Evolutionary conservation across 2,329 filamentous ascomycete species (phyloP), one percentile per base, ranked within the genome.

Genomic region (Claviceps pusilla): DNA sequence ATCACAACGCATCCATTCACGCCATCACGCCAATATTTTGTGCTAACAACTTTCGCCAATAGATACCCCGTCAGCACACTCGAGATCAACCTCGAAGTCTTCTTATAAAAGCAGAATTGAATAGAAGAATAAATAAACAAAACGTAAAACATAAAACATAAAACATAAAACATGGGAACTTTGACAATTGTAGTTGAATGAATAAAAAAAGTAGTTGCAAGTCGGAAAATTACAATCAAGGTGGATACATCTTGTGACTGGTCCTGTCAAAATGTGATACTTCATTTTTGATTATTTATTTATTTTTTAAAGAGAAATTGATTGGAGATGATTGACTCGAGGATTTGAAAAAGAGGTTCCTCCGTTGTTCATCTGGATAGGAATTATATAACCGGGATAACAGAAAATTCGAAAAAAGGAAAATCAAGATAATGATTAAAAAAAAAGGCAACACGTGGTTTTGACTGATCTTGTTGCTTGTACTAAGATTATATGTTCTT

Each of bases 71-170:
- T 95, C 63, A 96, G 89, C 72, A 89, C 88, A 47, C 73, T 98
- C 61, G 93, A 98, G 75, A 79, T 98, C 67, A 95, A 97, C 71
- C 80, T 97, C 37, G 91, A 97, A 72, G 81, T 87, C 60, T 94
- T 98, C 78, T 76, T 96, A 72, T 95, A 76, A 56, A n/a, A 47
- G 24, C 24, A 24, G 24, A 24, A 24, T 24, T 24, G 3, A 24
- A 24, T 24, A 24, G 24, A 24, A 24, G 24, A 24, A 24, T 24
- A 24, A 24, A 24, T 24, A 24, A 24, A 24, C 24, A 33, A 4
- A 24, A 31, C 7, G 4, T 4, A 47, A 31, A 12, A 7, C 33
- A 14, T 16, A 4, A 19, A 47, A 7, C 33, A 14, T 16, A 4
- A 19, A 47, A 29, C 24, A 31, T 16, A 16, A 16, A 47, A 31